These are phyloP conservation scores for Ceratocystis colombiana DNA, from an alignment of 2,329 filamentous ascomycete species.

Conservation along the genomic window DNA sequence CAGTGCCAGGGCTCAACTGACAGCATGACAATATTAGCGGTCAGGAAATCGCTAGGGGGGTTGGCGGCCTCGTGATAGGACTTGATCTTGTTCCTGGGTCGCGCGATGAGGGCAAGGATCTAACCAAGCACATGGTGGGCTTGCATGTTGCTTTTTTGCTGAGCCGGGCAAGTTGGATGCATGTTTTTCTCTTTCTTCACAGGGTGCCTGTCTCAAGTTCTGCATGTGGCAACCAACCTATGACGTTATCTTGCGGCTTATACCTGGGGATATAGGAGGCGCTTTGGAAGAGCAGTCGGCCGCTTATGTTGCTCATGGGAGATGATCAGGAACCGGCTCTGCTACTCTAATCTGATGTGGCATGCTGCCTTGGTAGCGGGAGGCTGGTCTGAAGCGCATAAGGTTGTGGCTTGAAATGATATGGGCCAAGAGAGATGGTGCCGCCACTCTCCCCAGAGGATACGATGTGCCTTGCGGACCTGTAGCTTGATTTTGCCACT, in stretches of 20 bases:
- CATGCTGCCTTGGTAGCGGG: no score
- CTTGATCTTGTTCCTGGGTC: background rate
- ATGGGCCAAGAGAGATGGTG: no score
- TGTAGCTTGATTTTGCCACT: no score
- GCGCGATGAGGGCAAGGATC: background rate
- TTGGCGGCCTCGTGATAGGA: conserved; percentile 6
- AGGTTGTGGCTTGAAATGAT: no score
- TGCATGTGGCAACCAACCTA: background rate
- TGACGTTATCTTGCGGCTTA: background rate
- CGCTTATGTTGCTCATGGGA: background rate
- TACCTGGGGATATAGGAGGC: background rate
- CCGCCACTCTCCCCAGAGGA: no score
- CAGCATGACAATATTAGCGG: conserved; percentile 7
- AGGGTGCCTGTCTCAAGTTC: background rate
- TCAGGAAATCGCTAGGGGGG: background rate
- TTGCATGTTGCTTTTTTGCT: background rate
- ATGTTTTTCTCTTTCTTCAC: background rate
- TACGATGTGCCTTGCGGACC: no score
- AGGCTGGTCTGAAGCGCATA: no score
- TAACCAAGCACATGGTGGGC: background rate
- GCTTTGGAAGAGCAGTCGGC: background rate
- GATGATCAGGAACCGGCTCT: background rate
- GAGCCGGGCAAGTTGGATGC: background rate
- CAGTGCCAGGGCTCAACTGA: background rate
- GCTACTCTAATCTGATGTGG: no score